Base-by-base conservation (phyloP, 192 early-diverging fungal genomes). In the Entrophospora sp. region DNA sequence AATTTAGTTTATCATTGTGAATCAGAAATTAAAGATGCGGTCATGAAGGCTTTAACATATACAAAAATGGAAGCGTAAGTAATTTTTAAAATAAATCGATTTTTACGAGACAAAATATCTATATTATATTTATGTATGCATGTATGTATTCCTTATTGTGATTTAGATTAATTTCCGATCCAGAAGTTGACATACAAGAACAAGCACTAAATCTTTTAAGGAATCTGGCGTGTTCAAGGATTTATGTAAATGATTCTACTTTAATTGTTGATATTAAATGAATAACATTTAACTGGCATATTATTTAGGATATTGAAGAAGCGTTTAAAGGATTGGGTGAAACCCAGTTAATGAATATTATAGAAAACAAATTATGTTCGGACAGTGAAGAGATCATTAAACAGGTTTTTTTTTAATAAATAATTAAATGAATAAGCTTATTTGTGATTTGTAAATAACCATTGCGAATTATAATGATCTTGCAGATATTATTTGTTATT, bases 1-100 rank as follows among this genome's bases (percentile, higher is more conserved):
- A 93, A 91, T 72, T 67, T 93, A 30, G 66, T 91, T 4, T 93
- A 73, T 66, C 75, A 82, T 34, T 85, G 90, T 4, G 83, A 87
- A 34, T 74, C 76, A n/a, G 79, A 77, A 0, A 74, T 82, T 9
- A 93, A 93, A 67, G 74, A 74, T 24, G 68, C 70, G 3, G 87
- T 91, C 0, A 89, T 93, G 81, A 62, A 67, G 2, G 75, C 79
- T 13, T 71, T 93, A 38, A 81, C 81, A 5, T 93, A 85, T 73
- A 70, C 80, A 35, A 74, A 69, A 3, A 64, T 93, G 49, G 70
- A 67, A 20, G 42, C 9, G 64, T 66, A 66, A 55, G 64, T 55
- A 31, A 9, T 12, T n/a, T 57, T 35, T 57, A n/a, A n/a, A n/a
- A n/a, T n/a, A n/a, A n/a, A n/a, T n/a, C n/a, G n/a, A n/a, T n/a